Percentiles rank a stretch among this genome's conserved stretches.
Evolutionary conservation across 202 grass and related monocot genomes (phyloP).

Genomic region (Hordeum pubiflorum): DNA sequence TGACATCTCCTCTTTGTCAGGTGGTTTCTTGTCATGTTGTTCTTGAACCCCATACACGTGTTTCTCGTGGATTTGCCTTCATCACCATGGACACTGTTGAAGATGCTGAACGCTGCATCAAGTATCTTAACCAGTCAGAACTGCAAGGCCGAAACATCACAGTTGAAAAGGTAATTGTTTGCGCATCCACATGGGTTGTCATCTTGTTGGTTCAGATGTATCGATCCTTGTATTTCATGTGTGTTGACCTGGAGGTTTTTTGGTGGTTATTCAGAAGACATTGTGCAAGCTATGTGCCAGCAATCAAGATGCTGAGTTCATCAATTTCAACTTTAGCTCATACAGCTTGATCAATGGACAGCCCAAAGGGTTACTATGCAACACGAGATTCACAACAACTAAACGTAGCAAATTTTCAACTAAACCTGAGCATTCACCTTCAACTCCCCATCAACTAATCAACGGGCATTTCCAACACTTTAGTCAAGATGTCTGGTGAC

Average conservation of each 20-base stretch:
- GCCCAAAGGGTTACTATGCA: slow-evolving; percentile 64
- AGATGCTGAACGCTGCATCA: slow-evolving; percentile 65
- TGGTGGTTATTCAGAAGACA: slow-evolving; percentile 73
- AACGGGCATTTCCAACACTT: slow-evolving; percentile 48
- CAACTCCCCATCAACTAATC: slow-evolving; percentile 70
- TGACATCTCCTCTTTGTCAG: slow-evolving; percentile 28
- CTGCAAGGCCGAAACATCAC: slow-evolving; percentile 58
- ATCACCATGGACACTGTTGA: slow-evolving; percentile 54
- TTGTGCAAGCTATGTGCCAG: slow-evolving; percentile 57
- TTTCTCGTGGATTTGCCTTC: slow-evolving; percentile 68
- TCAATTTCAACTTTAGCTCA: slow-evolving; percentile 59
- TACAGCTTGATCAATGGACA: slow-evolving; percentile 67
- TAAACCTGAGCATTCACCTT: slow-evolving; percentile 64
- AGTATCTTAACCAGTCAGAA: slow-evolving; percentile 54
- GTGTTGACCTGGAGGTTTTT: slow-evolving; percentile 72
- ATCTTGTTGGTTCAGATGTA: slow-evolving; percentile 17
- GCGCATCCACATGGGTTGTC: not conserved
- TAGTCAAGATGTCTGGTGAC: slow-evolving; percentile 64
- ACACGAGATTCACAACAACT: slow-evolving; percentile 72
- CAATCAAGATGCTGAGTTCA: slow-evolving; percentile 71
- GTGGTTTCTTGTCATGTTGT: slow-evolving; percentile 54
- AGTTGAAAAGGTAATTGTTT: slow-evolving; percentile 59
- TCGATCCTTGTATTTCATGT: slow-evolving; percentile 9
- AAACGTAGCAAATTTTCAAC: slow-evolving; percentile 63
- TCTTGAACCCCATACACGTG: slow-evolving; percentile 50